Evolutionary conservation across 106 monocot species (phyloP).

Genomic region (Vanilla planifolia): DNA sequence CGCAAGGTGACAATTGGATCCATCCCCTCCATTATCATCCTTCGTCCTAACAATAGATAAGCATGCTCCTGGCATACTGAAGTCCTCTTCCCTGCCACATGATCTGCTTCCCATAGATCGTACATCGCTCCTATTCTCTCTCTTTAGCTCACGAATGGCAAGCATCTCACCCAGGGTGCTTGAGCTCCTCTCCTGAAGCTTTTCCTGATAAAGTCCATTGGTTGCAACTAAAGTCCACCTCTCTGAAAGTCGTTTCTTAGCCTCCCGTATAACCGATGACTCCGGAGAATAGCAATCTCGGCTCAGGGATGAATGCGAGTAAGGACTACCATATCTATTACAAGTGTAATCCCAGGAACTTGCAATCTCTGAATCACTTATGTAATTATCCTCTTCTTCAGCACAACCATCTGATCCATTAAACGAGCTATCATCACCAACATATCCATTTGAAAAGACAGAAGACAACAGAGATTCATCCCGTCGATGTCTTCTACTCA

Average conservation of each 20-base stretch:
- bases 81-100: constrained; percentile 18
- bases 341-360: constrained; percentile 29
- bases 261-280: constrained; percentile 51
- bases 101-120: constrained; percentile 9
- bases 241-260: constrained; percentile 62
- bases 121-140: constrained; percentile 11
- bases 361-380: constrained; percentile 29
- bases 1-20: constrained; percentile 12
- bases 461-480: constrained; percentile 34
- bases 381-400: constrained; percentile 26
- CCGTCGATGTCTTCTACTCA: constrained; percentile 15
- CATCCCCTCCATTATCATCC: constrained; percentile 7
- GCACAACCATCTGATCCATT: constrained; percentile 26
- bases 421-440: constrained; percentile 50
- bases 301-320: constrained; percentile 27
- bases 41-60: neutral
- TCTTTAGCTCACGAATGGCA: constrained; percentile 19
- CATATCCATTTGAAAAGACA: constrained; percentile 42
- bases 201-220: constrained; percentile 23
- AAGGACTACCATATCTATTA: constrained; percentile 26
- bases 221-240: constrained; percentile 42
- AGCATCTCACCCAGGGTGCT: constrained; percentile 64
- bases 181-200: constrained; percentile 28
- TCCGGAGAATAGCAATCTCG: constrained; percentile 30
- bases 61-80: constrained; percentile 5